phyloP scores from a whole-genome alignment of 2,329 filamentous ascomycete species.

The Microcyclospora tardicrescens region DNA sequence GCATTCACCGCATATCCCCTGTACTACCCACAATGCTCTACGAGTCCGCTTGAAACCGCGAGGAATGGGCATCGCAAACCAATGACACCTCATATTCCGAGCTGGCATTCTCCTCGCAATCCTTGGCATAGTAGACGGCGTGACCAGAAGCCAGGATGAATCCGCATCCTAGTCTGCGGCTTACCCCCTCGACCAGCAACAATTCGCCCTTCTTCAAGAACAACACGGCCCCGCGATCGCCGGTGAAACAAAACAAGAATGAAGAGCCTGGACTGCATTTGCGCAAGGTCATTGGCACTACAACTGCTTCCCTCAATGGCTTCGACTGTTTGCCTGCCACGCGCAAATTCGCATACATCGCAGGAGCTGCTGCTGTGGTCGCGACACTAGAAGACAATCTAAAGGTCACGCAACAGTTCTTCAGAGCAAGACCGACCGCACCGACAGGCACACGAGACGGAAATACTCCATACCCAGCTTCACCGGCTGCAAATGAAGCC shows the following conservation, averaged over 20 bases:
- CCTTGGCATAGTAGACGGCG: constrained; percentile 10
- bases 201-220: constrained; percentile 54
- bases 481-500: constrained; percentile 16
- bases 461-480: constrained; percentile 7
- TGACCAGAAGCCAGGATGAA: constrained; percentile 25
- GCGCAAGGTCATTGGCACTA: constrained; percentile 80
- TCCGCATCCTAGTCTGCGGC: constrained; percentile 24
- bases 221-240: constrained; percentile 48
- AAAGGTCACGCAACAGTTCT: constrained; percentile 67
- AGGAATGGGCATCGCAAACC: background rate
- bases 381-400: constrained; percentile 60
- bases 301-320: constrained; percentile 68
- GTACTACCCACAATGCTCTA: too few relatives aligned
- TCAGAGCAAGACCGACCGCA: constrained; percentile 48
- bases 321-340: constrained; percentile 68
- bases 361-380: constrained; percentile 85
- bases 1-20: too few relatives aligned
- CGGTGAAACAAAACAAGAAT: constrained; percentile 35
- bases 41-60: too few relatives aligned
- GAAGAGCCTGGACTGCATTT: constrained; percentile 49
- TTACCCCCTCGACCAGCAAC: constrained; percentile 47
- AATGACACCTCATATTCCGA: constrained; percentile 6
- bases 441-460: constrained; percentile 10
- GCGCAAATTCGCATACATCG: constrained; percentile 70
- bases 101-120: constrained; percentile 9